Base-by-base conservation (phyloP, 2,329 filamentous ascomycete genomes). In the Fusarium sp. region DNA sequence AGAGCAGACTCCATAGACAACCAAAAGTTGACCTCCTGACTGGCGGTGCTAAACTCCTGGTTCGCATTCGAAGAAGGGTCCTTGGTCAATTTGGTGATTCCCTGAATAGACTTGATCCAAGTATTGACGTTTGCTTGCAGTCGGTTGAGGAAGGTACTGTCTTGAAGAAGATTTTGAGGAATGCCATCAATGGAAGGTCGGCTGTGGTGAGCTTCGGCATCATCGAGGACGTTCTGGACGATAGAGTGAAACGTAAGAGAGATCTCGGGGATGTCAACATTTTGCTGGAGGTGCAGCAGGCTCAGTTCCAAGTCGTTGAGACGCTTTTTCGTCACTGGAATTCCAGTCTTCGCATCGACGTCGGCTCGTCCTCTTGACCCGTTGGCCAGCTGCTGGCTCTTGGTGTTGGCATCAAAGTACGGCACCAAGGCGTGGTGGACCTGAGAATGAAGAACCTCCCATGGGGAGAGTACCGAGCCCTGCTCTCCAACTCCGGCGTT, bases 11-110 rank as follows among this genome's bases (percentile, higher is more conserved):
- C 97, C 92, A 99, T 97, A 3, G 94, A 97, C 51, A 99, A 81
- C 96, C 96, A 99, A 77, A 99, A 99, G 80, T 98, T 98, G 80
- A 99, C 97, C 80, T 99, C 96, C 79, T 98, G 96, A 58, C 93
- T 95, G 33, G 96, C 96, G 22, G 94, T 97, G 72, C 81, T 84
- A 62, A 84, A 83, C 58, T 84, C 82, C 65, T 83, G 82, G 56
- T 79, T 80, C 86, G 70, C 87, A 85, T 78, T 91, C 77, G 84
- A 88, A 6, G 85, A 84, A 1, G 93, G 90, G 74, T 99, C 96
- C 75, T 94, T 90, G 40, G 94, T 93, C 84, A 97, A 92, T 81
- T 97, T 97, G 39, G 96, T 99, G 73, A 98, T 97, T 47, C 92
- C 91, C 79, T 98, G 95, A 70, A 99, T 99, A 13, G 95, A 97